Conservation (phyloP, 768 basidiomycete species). For the Boletus fagicola region DNA sequence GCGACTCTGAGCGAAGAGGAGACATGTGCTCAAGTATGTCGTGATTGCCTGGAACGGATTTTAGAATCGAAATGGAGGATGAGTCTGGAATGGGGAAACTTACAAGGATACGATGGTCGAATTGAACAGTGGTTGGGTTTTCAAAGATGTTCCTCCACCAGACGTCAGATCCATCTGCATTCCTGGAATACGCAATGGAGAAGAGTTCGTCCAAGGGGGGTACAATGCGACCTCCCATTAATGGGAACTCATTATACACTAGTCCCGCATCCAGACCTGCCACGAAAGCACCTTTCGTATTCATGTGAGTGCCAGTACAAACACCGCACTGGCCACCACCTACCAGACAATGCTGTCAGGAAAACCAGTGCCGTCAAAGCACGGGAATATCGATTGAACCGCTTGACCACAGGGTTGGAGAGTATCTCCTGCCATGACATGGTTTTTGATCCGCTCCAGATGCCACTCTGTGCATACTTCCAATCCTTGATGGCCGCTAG, state of each 20-base stretch:
- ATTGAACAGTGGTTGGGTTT: constrained; percentile 97
- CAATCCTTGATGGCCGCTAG: constrained; percentile 76
- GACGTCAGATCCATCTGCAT: constrained; percentile 64
- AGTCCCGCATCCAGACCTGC: constrained; percentile 96
- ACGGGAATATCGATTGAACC: constrained; percentile 59
- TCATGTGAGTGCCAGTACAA: not conserved
- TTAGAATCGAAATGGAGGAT: not conserved
- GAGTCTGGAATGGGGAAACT: constrained; percentile 32
- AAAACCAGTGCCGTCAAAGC: constrained; percentile 77
- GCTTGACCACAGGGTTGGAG: constrained; percentile 52
- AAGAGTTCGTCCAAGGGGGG: constrained; percentile 85
- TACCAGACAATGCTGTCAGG: constrained; percentile 90
- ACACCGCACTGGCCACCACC: constrained; percentile 12
- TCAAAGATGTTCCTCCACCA: constrained; percentile 98
- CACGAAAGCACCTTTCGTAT: constrained; percentile 83
- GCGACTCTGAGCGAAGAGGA: constrained; percentile 61
- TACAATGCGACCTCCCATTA: constrained; percentile 86
- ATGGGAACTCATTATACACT: constrained; percentile 96
- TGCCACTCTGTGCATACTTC: constrained; percentile 58
- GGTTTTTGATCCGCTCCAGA: constrained; percentile 55
- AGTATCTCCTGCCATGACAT: constrained; percentile 46
- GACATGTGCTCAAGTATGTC: constrained; percentile 69
- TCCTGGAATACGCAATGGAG: constrained; percentile 70
- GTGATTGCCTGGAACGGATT: constrained; percentile 63
- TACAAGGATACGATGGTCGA: constrained; percentile 91